A percentile compares a stretch with the other conserved stretches of the same genome.
These are phyloP conservation scores for Myriosclerotinia scirpicola DNA, from an alignment of 2,329 filamentous ascomycete genomes.

Conservation along the genomic window DNA sequence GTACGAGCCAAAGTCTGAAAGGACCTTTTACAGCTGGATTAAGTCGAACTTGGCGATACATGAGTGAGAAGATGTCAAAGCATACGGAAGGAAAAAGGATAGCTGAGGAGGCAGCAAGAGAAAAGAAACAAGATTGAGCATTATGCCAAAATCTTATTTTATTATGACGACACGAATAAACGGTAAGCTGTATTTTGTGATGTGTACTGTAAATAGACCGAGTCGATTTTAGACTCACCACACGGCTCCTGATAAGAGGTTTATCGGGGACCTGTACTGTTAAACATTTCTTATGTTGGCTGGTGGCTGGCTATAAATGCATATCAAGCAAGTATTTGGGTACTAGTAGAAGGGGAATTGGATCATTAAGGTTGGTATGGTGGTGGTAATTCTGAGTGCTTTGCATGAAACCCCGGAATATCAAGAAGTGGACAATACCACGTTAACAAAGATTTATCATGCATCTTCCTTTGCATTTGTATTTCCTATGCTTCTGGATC, in stretches of 20 bases:
- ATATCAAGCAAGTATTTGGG: conserved; percentile 14
- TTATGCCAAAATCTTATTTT: neutral
- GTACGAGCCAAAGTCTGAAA: conserved; percentile 83
- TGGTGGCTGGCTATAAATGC: neutral
- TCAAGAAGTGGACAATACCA: conserved; percentile 2
- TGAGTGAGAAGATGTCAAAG: conserved; percentile 77
- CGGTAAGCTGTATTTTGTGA: conserved; percentile 16
- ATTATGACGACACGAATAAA: conserved; percentile 11
- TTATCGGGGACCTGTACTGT: neutral
- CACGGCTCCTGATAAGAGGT: conserved; percentile 5
- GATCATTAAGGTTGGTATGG: neutral
- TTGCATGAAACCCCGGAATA: neutral
- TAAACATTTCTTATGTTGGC: neutral
- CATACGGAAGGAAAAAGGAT: conserved; percentile 45
- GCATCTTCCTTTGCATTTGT: neutral
- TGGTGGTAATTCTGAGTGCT: neutral
- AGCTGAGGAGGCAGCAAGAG: conserved; percentile 25
- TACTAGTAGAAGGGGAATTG: conserved; percentile 9
- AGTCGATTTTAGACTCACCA: conserved; percentile 7
- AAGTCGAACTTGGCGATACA: conserved; percentile 68
- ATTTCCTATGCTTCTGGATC: neutral
- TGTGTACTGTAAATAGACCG: conserved; percentile 19
- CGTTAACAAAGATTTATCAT: conserved; percentile 4
- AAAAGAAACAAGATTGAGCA: conserved; percentile 13
- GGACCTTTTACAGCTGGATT: conserved; percentile 77